A percentile compares a stretch with the other conserved stretches of the same genome.
Conservation (phyloP, 768 basidiomycete species). For the Boletus coccyginus region DNA sequence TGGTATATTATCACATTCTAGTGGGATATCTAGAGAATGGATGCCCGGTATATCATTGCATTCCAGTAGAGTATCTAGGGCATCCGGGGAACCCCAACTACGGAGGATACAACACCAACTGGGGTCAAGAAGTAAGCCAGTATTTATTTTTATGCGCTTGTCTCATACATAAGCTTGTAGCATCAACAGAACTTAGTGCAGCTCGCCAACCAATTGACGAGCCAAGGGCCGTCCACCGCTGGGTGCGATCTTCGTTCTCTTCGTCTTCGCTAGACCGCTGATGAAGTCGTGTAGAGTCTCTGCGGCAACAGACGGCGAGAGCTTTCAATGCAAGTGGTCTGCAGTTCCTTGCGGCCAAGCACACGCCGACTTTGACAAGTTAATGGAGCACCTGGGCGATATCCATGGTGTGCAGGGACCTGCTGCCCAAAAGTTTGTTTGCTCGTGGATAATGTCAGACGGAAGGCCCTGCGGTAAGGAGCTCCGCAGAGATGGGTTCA, state of each 20-base stretch:
- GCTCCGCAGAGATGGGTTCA: not conserved
- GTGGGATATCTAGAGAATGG: not conserved
- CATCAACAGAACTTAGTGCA: not conserved
- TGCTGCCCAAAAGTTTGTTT: too few relatives aligned
- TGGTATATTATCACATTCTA: not conserved
- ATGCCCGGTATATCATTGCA: too few relatives aligned
- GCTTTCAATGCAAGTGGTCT: conserved; percentile 3
- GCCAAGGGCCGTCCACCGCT: not conserved
- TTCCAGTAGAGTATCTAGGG: too few relatives aligned
- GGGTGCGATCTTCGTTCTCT: not conserved
- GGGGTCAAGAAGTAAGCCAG: conserved; percentile 6
- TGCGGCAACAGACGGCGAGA: not conserved
- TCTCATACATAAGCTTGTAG: conserved; percentile 1
- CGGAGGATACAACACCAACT: not conserved
- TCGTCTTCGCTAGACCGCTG: not conserved
- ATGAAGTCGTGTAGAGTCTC: not conserved
- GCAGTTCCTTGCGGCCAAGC: not conserved
- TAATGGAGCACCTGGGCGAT: not conserved
- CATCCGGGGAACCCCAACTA: too few relatives aligned
- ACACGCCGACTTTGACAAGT: not conserved
- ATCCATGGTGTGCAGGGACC: not conserved
- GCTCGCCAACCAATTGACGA: not conserved
- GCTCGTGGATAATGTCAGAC: not conserved
- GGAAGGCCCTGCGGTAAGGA: not conserved
- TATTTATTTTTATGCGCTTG: too few relatives aligned